Conservation (phyloP, 2,329 filamentous ascomycete species). For the Gnomoniopsis smithogilvyi region DNA sequence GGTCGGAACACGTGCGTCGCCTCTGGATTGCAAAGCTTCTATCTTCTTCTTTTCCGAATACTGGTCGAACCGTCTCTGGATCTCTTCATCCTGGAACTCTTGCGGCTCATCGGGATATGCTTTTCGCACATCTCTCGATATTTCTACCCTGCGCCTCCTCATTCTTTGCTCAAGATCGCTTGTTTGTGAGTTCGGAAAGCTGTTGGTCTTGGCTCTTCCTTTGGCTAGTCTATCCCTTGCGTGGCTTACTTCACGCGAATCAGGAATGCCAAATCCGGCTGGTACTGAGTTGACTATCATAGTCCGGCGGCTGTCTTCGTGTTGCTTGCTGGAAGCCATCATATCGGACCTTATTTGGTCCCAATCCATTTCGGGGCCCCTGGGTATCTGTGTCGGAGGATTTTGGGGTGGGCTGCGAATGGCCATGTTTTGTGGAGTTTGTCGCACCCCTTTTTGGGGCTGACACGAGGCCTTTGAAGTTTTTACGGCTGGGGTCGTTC, state of each 20-base stretch:
- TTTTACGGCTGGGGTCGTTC: not conserved
- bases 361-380: not conserved
- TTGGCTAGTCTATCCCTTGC: not conserved
- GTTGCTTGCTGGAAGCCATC: not conserved
- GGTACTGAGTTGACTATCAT: not conserved
- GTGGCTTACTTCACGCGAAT: not conserved
- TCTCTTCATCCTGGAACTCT: not conserved
- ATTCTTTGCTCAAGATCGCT: not conserved
- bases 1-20: not conserved
- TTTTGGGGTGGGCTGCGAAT: not conserved
- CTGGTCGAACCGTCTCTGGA: not conserved
- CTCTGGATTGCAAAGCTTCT: not conserved
- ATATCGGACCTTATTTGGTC: not conserved
- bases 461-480: not conserved
- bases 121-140: too few relatives aligned
- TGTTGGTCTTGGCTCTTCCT: not conserved
- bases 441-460: too few relatives aligned
- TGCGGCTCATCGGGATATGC: too few relatives aligned
- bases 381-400: not conserved
- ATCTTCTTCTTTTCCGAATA: slow-evolving; percentile 1
- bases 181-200: not conserved
- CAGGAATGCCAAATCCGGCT: not conserved
- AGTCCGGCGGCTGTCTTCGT: not conserved
- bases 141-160: not conserved
- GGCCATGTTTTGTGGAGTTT: not conserved